These are phyloP conservation scores for Casuarina glauca DNA, from an alignment of 306 rosid species.

Conservation along the genomic window DNA sequence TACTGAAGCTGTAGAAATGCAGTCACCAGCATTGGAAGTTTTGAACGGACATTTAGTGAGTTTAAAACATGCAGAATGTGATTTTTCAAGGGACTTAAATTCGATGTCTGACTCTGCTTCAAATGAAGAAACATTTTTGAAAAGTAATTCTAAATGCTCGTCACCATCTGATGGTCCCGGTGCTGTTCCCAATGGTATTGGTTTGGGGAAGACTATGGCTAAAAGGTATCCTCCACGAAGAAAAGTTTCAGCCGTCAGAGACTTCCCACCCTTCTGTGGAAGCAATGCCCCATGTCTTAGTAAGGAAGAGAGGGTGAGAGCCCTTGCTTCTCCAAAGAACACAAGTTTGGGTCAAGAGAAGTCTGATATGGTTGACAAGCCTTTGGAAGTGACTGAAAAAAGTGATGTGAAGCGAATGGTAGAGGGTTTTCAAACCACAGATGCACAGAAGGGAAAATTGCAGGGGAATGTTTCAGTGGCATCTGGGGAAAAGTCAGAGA, in stretches of 20 bases:
- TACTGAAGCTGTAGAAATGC: too few relatives aligned
- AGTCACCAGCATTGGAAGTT: too few relatives aligned
- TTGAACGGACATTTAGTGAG: conserved; percentile 3
- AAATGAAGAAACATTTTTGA: conserved; percentile 30
- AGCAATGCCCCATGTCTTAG: conserved; percentile 43
- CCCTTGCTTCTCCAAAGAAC: conserved; percentile 22
- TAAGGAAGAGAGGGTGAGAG: conserved; percentile 26
- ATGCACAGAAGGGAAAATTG: conserved; percentile 25
- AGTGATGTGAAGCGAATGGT: conserved; percentile 26
- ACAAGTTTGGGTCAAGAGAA: conserved; percentile 27
- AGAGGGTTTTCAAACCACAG: conserved; percentile 36
- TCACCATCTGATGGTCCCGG: conserved; percentile 24
- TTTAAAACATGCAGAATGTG: conserved; percentile 31
- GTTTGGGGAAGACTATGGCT: conserved; percentile 30
- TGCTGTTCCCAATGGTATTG: conserved; percentile 37
- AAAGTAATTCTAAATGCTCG: conserved; percentile 21
- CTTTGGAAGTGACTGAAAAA: conserved; percentile 17
- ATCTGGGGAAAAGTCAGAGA: not conserved
- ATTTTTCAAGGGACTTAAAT: conserved; percentile 30
- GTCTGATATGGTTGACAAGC: conserved; percentile 29
- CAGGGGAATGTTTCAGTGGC: conserved; percentile 6
- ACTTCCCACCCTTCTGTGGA: conserved; percentile 76
- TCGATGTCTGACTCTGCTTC: conserved; percentile 24
- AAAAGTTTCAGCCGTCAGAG: conserved; percentile 66
- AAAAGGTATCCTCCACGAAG: conserved; percentile 62